Evolutionary conservation across 345 rosid genomes (phyloP).

Genomic region (Rhodamnia argentea): DNA sequence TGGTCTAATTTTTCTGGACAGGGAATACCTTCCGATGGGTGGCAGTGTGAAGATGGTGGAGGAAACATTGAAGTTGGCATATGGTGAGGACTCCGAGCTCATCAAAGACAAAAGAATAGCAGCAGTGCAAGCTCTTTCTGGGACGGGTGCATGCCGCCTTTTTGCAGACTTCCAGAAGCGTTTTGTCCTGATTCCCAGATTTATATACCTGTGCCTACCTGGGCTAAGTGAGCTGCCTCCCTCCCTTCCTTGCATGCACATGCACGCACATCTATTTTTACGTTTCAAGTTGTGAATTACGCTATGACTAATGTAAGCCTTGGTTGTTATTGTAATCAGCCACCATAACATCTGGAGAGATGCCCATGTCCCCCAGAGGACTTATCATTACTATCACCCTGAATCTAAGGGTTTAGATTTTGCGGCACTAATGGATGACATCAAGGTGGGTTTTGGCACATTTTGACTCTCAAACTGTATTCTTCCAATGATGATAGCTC

Average conservation of each 20-base stretch:
- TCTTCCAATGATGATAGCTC: background rate
- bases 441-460: slow-evolving; percentile 39
- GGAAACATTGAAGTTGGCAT: slow-evolving; percentile 84
- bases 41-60: slow-evolving; percentile 89
- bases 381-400: slow-evolving; percentile 84
- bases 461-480: background rate
- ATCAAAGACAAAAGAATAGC: slow-evolving; percentile 81
- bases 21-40: slow-evolving; percentile 99
- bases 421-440: slow-evolving; percentile 73
- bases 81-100: slow-evolving; percentile 75
- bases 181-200: slow-evolving; percentile 73
- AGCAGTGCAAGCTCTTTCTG: slow-evolving; percentile 85
- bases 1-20: slow-evolving; percentile 3
- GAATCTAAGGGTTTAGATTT: slow-evolving; percentile 82
- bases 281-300: background rate
- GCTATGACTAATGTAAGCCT: background rate
- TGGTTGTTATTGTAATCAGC: slow-evolving; percentile 26
- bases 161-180: slow-evolving; percentile 97
- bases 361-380: slow-evolving; percentile 73
- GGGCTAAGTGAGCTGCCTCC: slow-evolving; percentile 70
- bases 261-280: background rate
- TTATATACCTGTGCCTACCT: slow-evolving; percentile 87
- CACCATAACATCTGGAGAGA: slow-evolving; percentile 99
- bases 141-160: slow-evolving; percentile 95
- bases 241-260: background rate